Evolutionary conservation across 176 grass and related monocot genomes (phyloP), one percentile per base, ranked within the genome.

Genomic region (Lolium perenne): DNA sequence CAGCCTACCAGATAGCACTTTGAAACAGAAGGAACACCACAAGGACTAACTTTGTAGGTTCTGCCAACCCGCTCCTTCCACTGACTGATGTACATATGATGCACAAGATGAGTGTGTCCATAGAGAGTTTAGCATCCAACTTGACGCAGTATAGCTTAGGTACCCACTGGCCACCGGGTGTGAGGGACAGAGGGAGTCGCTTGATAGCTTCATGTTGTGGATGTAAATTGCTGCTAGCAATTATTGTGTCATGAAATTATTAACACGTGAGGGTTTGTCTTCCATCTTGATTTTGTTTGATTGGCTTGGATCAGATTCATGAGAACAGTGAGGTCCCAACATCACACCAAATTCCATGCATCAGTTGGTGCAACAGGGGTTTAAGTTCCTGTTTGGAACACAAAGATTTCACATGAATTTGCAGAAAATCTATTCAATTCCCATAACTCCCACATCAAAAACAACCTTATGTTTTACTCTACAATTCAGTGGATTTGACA

Each of bases 1-100:
- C 66, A 93, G 76, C 78, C 64, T 93, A 61, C 67, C 95, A 11
- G 86, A 87, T 54, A 71, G 61, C 61, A 87, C 81, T 89, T 32
- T 23, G 22, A 69, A 84, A 71, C 83, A 63, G 29, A 80, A 61
- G 6, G 76, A 84, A 66, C 58, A 80, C 45, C 73, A 72, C 20
- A 48, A 79, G 15, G 65, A 76, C 80, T 75, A 10, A 87, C 59
- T 48, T 47, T 76, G 21, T 60, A 75, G 47, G 11, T 71, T 77
- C 41, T 8, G 11, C 25, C 7, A 7, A 43, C 15, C 48, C 1
- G 23, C 78, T 63, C 8, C 62, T 21, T 20, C 21, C 15, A 20
- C 17, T 10, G 12, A 38, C 74, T 63, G 62, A 46, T 61, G 55
- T 72, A 46, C 68, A 79, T 86, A 38, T 38, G 51, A 68, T 57